Conservation (phyloP, 257 asterid genomes). For the Fraxinus pennsylvanica region DNA sequence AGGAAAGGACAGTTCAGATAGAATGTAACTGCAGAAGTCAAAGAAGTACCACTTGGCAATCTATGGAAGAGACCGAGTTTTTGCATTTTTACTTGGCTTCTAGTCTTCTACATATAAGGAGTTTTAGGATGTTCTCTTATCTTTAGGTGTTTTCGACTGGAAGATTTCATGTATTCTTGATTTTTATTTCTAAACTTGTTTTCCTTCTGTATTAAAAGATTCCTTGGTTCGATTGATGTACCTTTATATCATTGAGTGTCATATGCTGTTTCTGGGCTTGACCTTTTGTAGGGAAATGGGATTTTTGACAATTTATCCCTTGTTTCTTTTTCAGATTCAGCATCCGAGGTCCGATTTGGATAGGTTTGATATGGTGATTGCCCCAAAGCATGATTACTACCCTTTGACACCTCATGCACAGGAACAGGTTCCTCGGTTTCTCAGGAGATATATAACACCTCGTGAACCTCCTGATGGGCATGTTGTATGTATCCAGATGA, state of each 20-base stretch:
- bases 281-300: neutral
- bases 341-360: conserved; percentile 92
- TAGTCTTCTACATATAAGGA: neutral
- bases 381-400: conserved; percentile 89
- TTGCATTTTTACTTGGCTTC: neutral
- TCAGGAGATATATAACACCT: conserved; percentile 89
- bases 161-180: neutral
- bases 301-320: conserved; percentile 9
- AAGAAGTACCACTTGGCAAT: neutral
- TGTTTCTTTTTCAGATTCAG: conserved; percentile 71
- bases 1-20: neutral
- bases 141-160: neutral
- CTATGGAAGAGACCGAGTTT: neutral
- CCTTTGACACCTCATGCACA: conserved; percentile 76
- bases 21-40: neutral
- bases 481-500: conserved; percentile 57
- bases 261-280: neutral
- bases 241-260: neutral
- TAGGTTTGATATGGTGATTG: conserved; percentile 89
- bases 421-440: conserved; percentile 82
- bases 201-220: neutral
- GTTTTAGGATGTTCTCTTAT: neutral
- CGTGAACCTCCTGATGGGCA: conserved; percentile 69
- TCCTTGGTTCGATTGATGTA: neutral
- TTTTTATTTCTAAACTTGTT: neutral